Evolutionary conservation across 768 basidiomycete species (phyloP).

Genomic region (Candolleomyces efflorescens): DNA sequence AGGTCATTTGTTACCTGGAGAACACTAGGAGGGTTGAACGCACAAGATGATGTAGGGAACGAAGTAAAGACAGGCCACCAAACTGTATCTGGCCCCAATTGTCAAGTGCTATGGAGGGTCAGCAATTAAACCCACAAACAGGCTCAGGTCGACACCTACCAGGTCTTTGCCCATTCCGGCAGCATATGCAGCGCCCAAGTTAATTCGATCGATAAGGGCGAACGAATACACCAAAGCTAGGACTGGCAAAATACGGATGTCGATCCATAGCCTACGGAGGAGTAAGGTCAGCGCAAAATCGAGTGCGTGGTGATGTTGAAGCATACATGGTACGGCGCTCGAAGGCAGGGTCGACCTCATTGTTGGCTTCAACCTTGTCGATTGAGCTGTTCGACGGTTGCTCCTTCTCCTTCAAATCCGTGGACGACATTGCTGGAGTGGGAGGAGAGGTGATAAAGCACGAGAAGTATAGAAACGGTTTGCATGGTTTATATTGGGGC

Average conservation of each 20-base stretch:
- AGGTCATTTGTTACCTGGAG: background rate
- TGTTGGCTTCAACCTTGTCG: slow-evolving; percentile 5
- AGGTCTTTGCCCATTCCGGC: slow-evolving; percentile 41
- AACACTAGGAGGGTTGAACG: slow-evolving; percentile 7
- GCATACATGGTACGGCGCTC: background rate
- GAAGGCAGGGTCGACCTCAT: background rate
- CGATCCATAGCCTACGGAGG: slow-evolving; percentile 32
- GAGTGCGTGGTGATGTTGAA: slow-evolving; percentile 6
- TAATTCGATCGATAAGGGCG: slow-evolving; percentile 40
- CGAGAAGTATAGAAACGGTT: no score
- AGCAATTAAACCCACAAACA: background rate
- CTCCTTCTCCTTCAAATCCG: background rate
- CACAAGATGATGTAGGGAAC: slow-evolving; percentile 42
- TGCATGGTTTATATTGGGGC: no score
- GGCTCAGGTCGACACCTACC: slow-evolving; percentile 16
- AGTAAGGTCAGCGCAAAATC: slow-evolving; percentile 8
- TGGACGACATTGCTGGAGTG: background rate
- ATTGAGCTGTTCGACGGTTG: slow-evolving; percentile 7
- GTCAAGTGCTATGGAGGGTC: slow-evolving; percentile 22
- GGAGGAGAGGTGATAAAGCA: no score
- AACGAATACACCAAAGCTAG: slow-evolving; percentile 37
- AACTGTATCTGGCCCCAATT: slow-evolving; percentile 33
- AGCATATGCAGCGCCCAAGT: slow-evolving; percentile 38
- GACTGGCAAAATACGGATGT: slow-evolving; percentile 39
- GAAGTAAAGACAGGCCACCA: slow-evolving; percentile 40